Conservation (phyloP, 2,329 filamentous ascomycete genomes). For the Neonectria magnoliae region DNA sequence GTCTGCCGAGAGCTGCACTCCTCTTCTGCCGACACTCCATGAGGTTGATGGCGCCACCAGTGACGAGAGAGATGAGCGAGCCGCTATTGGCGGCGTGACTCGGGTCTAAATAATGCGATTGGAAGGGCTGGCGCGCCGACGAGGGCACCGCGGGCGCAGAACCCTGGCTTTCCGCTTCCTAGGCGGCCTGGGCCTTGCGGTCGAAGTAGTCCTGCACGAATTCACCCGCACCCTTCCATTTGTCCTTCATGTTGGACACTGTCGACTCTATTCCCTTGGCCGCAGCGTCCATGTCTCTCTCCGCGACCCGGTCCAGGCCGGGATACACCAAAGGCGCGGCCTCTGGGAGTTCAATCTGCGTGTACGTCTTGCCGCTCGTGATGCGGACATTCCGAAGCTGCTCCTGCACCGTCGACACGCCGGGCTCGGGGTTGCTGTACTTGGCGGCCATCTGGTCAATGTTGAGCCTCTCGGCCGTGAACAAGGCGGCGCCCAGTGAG, state of each 20-base stretch:
- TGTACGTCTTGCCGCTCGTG: constrained; percentile 13
- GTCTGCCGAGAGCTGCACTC: not conserved
- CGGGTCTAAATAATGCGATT: constrained; percentile 12
- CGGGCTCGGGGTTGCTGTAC: constrained; percentile 3
- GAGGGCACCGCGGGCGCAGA: not conserved
- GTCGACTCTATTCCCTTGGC: not conserved
- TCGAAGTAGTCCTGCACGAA: constrained; percentile 19
- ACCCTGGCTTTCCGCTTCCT: constrained; percentile 1
- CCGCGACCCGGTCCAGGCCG: not conserved
- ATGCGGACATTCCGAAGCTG: constrained; percentile 1
- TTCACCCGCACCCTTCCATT: constrained; percentile 7
- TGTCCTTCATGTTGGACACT: constrained; percentile 5
- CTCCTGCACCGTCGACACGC: not conserved
- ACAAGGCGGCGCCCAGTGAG: not conserved
- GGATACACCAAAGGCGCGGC: constrained; percentile 13
- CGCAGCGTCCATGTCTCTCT: not conserved
- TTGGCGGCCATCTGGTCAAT: constrained; percentile 16
- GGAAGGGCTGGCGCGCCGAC: not conserved
- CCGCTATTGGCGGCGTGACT: constrained; percentile 16
- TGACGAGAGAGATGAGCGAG: constrained; percentile 14
- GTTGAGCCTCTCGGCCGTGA: constrained; percentile 13
- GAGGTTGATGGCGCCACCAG: constrained; percentile 10
- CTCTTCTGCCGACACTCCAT: not conserved
- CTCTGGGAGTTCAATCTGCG: constrained; percentile 12
- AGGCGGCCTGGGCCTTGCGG: constrained; percentile 12